Conservation (phyloP, 108 stramenopile genomes). For the Nannochloropsis salina region DNA sequence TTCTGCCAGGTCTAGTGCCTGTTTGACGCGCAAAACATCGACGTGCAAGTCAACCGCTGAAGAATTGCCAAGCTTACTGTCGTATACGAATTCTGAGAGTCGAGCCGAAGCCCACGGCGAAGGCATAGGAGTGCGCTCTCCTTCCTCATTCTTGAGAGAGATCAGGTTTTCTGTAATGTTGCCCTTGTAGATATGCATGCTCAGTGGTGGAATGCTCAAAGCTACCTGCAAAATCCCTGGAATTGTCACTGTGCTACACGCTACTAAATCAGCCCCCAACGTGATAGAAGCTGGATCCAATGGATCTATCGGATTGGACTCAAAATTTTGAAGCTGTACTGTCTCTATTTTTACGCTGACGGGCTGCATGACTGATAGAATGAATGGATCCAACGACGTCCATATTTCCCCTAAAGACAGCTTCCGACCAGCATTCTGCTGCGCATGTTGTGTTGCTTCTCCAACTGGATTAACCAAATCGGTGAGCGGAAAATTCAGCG, state of each 20-base stretch:
- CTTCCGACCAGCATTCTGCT: neutral
- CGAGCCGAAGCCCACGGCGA: neutral
- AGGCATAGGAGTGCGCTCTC: neutral
- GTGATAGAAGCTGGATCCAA: neutral
- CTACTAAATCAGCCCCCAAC: neutral
- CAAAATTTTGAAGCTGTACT: neutral
- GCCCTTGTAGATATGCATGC: neutral
- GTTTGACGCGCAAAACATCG: neutral
- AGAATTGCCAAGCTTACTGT: neutral
- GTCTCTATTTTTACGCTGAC: conserved; percentile 3
- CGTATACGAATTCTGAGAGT: neutral
- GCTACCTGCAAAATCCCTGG: neutral
- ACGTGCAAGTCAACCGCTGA: neutral
- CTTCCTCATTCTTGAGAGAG: neutral
- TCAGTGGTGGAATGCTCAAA: neutral
- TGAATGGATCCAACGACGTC: neutral
- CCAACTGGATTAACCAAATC: neutral
- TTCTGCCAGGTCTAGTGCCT: neutral
- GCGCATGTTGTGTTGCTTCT: neutral
- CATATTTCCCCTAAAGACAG: neutral
- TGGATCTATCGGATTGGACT: neutral
- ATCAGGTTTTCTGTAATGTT: neutral
- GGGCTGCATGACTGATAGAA: neutral
- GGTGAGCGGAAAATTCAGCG: neutral
- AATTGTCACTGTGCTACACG: neutral